Evolutionary conservation across 164 flowering plant species (phyloP).

Genomic region (Saururus chinensis): DNA sequence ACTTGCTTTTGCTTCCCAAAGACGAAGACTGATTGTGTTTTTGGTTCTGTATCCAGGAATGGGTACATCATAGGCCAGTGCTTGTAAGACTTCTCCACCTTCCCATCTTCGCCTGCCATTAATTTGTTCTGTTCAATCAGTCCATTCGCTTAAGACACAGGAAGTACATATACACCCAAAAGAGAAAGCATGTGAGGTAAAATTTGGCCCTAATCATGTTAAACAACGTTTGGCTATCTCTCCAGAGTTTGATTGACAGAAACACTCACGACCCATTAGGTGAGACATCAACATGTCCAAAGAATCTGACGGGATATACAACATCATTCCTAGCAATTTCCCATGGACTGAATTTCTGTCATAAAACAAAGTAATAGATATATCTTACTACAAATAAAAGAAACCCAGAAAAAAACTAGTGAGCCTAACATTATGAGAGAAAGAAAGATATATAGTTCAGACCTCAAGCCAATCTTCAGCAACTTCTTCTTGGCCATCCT

Average conservation of each 20-base stretch:
- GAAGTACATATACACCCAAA: not conserved
- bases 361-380: not conserved
- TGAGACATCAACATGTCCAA: slow-evolving; percentile 70
- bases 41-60: slow-evolving; percentile 97
- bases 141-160: not conserved
- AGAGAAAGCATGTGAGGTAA: no score
- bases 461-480: slow-evolving; percentile 99
- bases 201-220: no score
- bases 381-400: no score
- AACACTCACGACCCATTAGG: slow-evolving; percentile 73
- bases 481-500: slow-evolving; percentile 79
- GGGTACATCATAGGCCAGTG: slow-evolving; percentile 94
- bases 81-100: slow-evolving; percentile 82
- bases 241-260: not conserved
- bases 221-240: not conserved
- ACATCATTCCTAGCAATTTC: slow-evolving; percentile 92
- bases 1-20: slow-evolving; percentile 95
- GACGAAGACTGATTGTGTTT: slow-evolving; percentile 91
- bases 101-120: slow-evolving; percentile 72
- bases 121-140: not conserved
- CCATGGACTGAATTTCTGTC: slow-evolving; percentile 98
- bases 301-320: slow-evolving; percentile 75
- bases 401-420: not conserved
- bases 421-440: not conserved
- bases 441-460: slow-evolving; percentile 8